A percentile compares a stretch with the other conserved stretches of the same genome.
Evolutionary conservation across 2,329 filamentous ascomycete genomes (phyloP).

Genomic region (Emmonsia crescens): DNA sequence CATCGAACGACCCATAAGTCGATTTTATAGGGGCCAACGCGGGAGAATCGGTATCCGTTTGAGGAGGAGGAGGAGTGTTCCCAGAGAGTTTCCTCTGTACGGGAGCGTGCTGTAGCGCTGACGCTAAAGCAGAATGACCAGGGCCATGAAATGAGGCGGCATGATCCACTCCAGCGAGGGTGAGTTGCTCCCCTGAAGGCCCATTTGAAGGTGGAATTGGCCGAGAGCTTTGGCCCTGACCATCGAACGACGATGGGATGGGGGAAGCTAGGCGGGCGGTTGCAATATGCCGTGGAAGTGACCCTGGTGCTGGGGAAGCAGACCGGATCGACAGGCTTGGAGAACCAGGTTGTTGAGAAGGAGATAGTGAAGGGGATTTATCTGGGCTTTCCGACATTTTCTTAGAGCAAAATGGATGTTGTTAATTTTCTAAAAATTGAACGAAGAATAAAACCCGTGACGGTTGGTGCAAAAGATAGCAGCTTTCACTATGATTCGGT

Average conservation of each 20-base stretch:
- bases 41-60: constrained; percentile 17
- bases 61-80: constrained; percentile 34
- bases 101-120: constrained; percentile 67
- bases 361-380: constrained; percentile 19
- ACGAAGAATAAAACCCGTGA: constrained; percentile 12
- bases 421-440: neutral
- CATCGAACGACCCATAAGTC: constrained; percentile 79
- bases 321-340: constrained; percentile 19
- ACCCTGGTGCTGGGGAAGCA: constrained; percentile 31
- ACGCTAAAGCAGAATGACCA: constrained; percentile 76
- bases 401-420: neutral
- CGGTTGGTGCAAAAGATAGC: neutral
- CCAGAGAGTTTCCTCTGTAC: constrained; percentile 40
- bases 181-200: constrained; percentile 45
- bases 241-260: constrained; percentile 37
- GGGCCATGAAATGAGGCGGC: constrained; percentile 58
- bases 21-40: constrained; percentile 56
- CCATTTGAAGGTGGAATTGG: constrained; percentile 33
- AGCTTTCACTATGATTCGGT: neutral
- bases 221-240: constrained; percentile 38
- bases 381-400: constrained; percentile 29
- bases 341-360: constrained; percentile 8
- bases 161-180: constrained; percentile 50
- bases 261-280: constrained; percentile 47
- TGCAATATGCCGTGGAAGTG: constrained; percentile 40